Evolutionary conservation across 345 rosid genomes (phyloP).

Genomic region (Acer saccharum): DNA sequence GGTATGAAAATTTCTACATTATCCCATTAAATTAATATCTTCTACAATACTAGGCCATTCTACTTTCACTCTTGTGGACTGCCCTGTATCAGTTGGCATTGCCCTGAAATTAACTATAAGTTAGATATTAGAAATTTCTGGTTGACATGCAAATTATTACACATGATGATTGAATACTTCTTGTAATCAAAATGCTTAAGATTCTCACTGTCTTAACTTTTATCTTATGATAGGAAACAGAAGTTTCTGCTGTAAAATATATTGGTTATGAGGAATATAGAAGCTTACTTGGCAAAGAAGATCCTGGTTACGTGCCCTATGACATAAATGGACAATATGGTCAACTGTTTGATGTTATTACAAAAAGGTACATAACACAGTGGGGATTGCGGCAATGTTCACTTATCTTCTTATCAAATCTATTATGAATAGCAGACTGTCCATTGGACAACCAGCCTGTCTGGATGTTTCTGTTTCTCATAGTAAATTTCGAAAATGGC

Average conservation of each 20-base stretch:
- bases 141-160: slow-evolving; percentile 14
- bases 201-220: slow-evolving; percentile 25
- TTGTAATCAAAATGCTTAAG: not conserved
- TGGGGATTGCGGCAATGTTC: not conserved
- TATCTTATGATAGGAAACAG: slow-evolving; percentile 55
- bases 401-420: slow-evolving; percentile 10
- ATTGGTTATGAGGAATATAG: slow-evolving; percentile 60
- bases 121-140: not conserved
- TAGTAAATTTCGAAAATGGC: not conserved
- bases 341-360: slow-evolving; percentile 67
- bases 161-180: not conserved
- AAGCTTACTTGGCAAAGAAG: slow-evolving; percentile 60
- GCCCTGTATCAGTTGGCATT: not conserved
- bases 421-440: not conserved
- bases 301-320: slow-evolving; percentile 80
- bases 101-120: not conserved
- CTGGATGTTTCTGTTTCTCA: not conserved
- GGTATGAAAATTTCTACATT: not conserved
- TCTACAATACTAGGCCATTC: not conserved
- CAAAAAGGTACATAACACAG: slow-evolving; percentile 53
- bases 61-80: not conserved
- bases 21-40: not conserved
- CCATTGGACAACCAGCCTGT: not conserved
- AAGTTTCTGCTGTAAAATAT: slow-evolving; percentile 92
- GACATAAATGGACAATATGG: slow-evolving; percentile 72